These are phyloP conservation scores for Chlorella sp. DNA, from an alignment of 139 green algal species.

Conservation along the genomic window DNA sequence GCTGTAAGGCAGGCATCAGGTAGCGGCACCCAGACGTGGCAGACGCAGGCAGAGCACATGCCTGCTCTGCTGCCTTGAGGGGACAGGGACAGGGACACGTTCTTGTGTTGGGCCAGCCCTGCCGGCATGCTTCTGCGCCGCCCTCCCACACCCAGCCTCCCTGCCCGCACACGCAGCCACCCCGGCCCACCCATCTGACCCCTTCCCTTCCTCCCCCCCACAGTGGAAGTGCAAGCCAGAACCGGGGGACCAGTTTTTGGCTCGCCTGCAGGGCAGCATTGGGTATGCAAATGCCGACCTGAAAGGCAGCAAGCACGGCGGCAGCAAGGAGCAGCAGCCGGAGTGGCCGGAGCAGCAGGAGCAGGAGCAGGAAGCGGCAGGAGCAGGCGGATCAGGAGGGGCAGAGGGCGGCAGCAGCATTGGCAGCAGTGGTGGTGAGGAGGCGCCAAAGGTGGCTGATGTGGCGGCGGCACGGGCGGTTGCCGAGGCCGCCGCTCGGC, in stretches of 20 bases:
- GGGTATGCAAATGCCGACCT: slow-evolving; percentile 20
- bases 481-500: background rate
- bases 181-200: background rate
- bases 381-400: no score
- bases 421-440: background rate
- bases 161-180: background rate
- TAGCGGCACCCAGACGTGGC: no score
- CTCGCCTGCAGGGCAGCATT: slow-evolving; percentile 21
- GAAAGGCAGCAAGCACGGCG: slow-evolving; percentile 23
- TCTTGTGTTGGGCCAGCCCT: background rate
- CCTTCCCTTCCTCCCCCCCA: background rate
- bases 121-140: background rate
- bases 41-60: background rate
- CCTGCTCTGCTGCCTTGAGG: background rate
- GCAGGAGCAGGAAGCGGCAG: background rate
- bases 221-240: slow-evolving; percentile 8
- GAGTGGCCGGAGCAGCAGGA: background rate
- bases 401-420: no score
- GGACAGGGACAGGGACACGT: no score
- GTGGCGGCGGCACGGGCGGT: background rate
- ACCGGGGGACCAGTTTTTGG: slow-evolving; percentile 21
- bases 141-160: background rate
- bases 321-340: background rate
- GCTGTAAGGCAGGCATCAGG: no score
- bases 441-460: no score